Base-by-base conservation (phyloP, 164 flowering plant species). In the Stephania yunnanensis region DNA sequence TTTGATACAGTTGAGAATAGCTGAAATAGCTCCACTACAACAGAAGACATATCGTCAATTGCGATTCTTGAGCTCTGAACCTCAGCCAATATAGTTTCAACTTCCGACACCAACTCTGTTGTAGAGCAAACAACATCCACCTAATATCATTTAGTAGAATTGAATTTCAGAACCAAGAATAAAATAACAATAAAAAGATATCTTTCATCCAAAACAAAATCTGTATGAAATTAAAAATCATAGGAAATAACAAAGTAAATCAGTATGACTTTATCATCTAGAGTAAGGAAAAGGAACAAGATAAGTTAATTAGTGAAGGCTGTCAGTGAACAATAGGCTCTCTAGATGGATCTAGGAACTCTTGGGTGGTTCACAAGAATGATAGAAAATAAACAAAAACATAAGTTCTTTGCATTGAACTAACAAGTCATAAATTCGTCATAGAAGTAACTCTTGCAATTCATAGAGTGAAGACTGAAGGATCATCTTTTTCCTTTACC, bases 21-120 rank as follows among this genome's bases (percentile, higher is more conserved):
- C 69, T 81, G 78, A 48, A 87, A 80, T 76, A 84, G 84, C 71
- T 95, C 99, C 48, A 86, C 86, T 22, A 85, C 42, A 67, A 90
- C 77, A 29, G 85, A 84, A 67, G 81, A 85, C 73, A 85, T 66
- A 69, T 76, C 74, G 31, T 81, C 86, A 13, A 77, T 75, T 46
- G 68, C 69, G 80, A 63, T 48, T 82, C 76, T 81, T 20, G 86
- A 87, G 73, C 76, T 83, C 71, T 89, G 86, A 83, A 87, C 79
- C 85, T 91, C 94, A 13, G 64, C 80, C 44, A 74, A 29, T 66
- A 89, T 67, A 69, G 80, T 95, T 79, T 82, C 83, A 44, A 87
- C 82, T 75, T 88, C 93, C 76, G 42, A 58, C 66, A 73, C 77
- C 53, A 92, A 76, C 73, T 83, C 78, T 19, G 45, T 67, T 74